Conservation (phyloP, 2,329 filamentous ascomycete genomes). For the Colletotrichum sp. region DNA sequence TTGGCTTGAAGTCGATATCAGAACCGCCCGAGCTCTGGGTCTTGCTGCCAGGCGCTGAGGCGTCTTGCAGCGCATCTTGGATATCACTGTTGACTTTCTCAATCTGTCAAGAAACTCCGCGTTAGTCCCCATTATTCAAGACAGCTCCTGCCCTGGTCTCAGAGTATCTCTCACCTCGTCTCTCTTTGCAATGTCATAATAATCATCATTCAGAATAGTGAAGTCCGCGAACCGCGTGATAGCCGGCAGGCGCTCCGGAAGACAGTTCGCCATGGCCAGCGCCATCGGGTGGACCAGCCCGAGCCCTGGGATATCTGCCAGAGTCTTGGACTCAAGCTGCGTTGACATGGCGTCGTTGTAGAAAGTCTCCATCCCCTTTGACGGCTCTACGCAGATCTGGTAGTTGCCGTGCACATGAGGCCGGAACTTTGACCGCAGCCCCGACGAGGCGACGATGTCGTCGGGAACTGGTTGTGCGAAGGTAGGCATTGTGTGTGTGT, state of each 20-base stretch:
- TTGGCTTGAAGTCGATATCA: background rate
- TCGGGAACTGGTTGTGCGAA: background rate
- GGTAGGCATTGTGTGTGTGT: background rate
- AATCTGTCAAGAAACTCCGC: background rate
- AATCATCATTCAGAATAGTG: background rate
- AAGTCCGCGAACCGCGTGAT: background rate
- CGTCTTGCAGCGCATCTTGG: background rate
- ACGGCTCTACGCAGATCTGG: background rate
- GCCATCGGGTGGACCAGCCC: background rate
- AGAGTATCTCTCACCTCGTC: background rate
- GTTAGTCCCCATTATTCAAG: background rate
- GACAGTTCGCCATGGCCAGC: background rate
- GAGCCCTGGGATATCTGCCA: background rate
- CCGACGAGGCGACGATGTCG: background rate
- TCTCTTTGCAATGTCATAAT: background rate
- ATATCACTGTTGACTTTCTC: background rate
- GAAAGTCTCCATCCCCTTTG: background rate
- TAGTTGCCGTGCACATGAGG: background rate
- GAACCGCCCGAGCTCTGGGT: background rate
- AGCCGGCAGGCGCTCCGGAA: background rate
- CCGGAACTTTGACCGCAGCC: background rate
- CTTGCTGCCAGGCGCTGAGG: background rate
- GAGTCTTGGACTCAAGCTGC: background rate
- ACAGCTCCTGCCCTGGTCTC: rapidly evolving
- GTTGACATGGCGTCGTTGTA: background rate